These are phyloP conservation scores for Candida pini DNA, from an alignment of 805 yeast genomes.

Conservation along the genomic window DNA sequence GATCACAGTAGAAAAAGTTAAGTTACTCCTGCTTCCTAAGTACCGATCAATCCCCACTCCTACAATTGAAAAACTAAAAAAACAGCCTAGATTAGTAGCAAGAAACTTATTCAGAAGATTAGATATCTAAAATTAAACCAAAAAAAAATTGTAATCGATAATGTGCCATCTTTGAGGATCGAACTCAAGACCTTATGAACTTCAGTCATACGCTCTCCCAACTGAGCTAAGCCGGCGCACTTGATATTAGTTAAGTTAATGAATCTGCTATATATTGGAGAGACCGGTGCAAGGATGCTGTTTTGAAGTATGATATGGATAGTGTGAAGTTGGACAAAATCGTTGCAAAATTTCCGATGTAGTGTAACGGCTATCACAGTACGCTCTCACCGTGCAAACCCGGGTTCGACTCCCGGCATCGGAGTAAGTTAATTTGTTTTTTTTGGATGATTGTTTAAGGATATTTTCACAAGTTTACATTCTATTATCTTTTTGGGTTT, in stretches of 20 bases:
- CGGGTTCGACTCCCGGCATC: slow-evolving; percentile 39
- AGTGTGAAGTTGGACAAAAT: too few species aligned
- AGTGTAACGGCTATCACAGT: slow-evolving; percentile 37
- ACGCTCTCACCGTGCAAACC: slow-evolving; percentile 37
- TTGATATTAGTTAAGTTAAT: background rate
- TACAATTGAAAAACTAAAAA: too few species aligned
- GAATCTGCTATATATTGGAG: too few species aligned
- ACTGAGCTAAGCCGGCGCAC: slow-evolving; percentile 17
- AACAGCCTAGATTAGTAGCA: too few species aligned
- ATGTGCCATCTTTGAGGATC: slow-evolving; percentile 17
- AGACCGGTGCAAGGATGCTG: too few species aligned
- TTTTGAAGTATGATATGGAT: too few species aligned
- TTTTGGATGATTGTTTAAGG: background rate
- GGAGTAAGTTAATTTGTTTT: slow-evolving; percentile 20
- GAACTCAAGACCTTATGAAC: slow-evolving; percentile 26
- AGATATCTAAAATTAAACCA: too few species aligned
- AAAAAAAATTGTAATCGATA: background rate
- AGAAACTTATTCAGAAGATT: too few species aligned
- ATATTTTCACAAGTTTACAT: background rate
- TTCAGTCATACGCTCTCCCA: slow-evolving; percentile 26
- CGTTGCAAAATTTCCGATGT: slow-evolving; percentile 26
- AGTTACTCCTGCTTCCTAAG: too few species aligned
- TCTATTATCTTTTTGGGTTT: background rate
- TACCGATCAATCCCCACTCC: too few species aligned
- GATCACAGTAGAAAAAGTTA: too few species aligned